phyloP scores from a whole-genome alignment of 495 filamentous ascomycete species.

The Jackrogersella multiformis region DNA sequence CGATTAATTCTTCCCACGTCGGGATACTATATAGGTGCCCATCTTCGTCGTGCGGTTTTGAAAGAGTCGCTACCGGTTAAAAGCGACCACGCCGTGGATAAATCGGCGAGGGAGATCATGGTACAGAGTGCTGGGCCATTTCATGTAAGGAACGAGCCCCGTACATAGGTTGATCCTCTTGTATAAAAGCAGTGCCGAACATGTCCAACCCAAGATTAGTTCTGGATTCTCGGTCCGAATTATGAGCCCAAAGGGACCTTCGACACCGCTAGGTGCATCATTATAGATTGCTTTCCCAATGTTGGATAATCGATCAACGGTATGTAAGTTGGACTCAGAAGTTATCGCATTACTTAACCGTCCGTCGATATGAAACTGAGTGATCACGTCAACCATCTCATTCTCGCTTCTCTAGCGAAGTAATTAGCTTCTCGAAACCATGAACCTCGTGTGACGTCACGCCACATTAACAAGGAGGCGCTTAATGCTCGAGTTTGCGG shows the following conservation, averaged over 20 bases:
- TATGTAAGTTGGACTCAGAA: constrained; percentile 8
- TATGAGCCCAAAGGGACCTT: constrained; percentile 28
- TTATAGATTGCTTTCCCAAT: constrained; percentile 30
- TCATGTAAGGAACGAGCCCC: constrained; percentile 40
- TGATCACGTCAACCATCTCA: constrained; percentile 3
- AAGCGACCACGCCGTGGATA: constrained; percentile 36
- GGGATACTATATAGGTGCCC: constrained; percentile 29
- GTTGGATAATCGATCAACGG: constrained; percentile 11
- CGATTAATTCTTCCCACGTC: constrained; percentile 17
- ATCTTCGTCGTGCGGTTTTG: constrained; percentile 24
- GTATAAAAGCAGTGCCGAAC: constrained; percentile 32
- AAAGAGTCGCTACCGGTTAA: constrained; percentile 37
- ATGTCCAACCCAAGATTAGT: constrained; percentile 25
- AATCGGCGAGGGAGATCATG: constrained; percentile 38
- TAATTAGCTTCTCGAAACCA: constrained; percentile 2
- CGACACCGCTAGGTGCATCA: constrained; percentile 9
- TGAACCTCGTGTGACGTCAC: constrained; percentile 15
- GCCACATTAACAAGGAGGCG: constrained; percentile 6
- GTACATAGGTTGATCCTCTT: constrained; percentile 19
- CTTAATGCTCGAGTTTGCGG: constrained; percentile 7
- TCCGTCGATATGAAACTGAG: constrained; percentile 7
- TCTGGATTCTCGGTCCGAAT: constrained; percentile 40
- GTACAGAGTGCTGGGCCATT: constrained; percentile 23
- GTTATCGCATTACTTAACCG: constrained; percentile 12
- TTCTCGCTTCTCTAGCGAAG: background rate